Conservation (phyloP, 768 basidiomycete species). For the Cystobasidium tubakii region DNA sequence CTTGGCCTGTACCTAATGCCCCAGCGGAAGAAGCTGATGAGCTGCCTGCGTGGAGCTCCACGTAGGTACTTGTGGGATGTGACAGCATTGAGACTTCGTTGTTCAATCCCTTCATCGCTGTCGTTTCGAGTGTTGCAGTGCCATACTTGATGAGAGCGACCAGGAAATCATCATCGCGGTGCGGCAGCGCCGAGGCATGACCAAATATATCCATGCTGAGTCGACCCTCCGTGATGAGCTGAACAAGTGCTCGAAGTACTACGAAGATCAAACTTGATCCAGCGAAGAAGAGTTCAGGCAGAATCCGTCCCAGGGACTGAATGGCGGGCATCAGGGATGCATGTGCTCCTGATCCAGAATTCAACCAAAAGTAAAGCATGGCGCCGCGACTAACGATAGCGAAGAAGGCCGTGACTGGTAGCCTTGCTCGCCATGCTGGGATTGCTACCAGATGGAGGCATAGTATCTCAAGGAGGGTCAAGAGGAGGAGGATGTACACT, state of each 20-base stretch:
- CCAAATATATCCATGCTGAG: conserved; percentile 26
- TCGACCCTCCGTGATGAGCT: conserved; percentile 23
- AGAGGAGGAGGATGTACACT: conserved; percentile 21
- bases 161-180: conserved; percentile 32
- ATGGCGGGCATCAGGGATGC: conserved; percentile 31
- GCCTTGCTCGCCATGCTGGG: conserved; percentile 4
- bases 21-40: conserved; percentile 6
- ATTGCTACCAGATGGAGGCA: conserved; percentile 27
- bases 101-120: conserved; percentile 34
- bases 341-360: neutral
- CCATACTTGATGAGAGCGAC: conserved; percentile 33
- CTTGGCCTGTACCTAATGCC: neutral
- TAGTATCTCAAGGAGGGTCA: conserved; percentile 11
- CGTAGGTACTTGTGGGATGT: conserved; percentile 18
- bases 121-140: conserved; percentile 25
- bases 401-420: conserved; percentile 21
- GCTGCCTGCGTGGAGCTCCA: conserved; percentile 19
- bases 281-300: conserved; percentile 33
- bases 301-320: conserved; percentile 26
- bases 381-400: conserved; percentile 10
- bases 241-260: conserved; percentile 14
- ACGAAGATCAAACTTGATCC: conserved; percentile 15
- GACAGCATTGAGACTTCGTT: conserved; percentile 26
- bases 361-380: conserved; percentile 33
- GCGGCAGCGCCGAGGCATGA: conserved; percentile 17